A percentile compares a stretch with the other conserved stretches of the same genome.
Evolutionary conservation across 2,329 filamentous ascomycete genomes (phyloP).

Genomic region (Neonectria ditissima): DNA sequence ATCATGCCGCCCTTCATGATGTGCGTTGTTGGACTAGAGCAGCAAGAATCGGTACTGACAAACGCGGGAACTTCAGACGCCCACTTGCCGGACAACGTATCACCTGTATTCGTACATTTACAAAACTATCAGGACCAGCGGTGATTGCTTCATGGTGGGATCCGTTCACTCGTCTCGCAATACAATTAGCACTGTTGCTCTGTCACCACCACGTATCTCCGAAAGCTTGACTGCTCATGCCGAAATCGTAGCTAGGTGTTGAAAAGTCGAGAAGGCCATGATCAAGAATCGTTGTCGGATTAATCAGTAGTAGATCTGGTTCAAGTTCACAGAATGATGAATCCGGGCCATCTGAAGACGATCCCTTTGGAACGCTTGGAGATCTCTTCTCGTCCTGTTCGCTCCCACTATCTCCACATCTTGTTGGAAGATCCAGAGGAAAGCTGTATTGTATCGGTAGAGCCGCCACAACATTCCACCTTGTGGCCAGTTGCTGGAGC

Average conservation of each 20-base stretch:
- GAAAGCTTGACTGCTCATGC: not conserved
- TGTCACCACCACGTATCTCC: no score
- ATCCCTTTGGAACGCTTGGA: not conserved
- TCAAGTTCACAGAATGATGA: not conserved
- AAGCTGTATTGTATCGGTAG: slow-evolving; percentile 17
- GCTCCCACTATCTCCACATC: not conserved
- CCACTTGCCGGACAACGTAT: no score
- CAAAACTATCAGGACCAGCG: no score
- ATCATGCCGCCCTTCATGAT: no score
- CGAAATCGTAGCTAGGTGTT: not conserved
- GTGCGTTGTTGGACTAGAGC: no score
- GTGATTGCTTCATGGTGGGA: no score
- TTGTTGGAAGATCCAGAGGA: not conserved
- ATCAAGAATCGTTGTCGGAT: not conserved
- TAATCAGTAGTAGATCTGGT: not conserved
- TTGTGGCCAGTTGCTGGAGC: not conserved
- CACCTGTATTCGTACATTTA: no score
- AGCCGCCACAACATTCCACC: slow-evolving; percentile 1
- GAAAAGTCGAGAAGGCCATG: not conserved
- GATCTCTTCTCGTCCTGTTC: not conserved
- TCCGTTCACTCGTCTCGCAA: no score
- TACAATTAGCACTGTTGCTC: no score
- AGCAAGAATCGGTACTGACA: no score
- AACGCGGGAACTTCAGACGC: no score
- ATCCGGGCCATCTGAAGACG: not conserved